Base-by-base conservation (phyloP, 2,329 filamentous ascomycete genomes). In the Colletotrichum costaricense region DNA sequence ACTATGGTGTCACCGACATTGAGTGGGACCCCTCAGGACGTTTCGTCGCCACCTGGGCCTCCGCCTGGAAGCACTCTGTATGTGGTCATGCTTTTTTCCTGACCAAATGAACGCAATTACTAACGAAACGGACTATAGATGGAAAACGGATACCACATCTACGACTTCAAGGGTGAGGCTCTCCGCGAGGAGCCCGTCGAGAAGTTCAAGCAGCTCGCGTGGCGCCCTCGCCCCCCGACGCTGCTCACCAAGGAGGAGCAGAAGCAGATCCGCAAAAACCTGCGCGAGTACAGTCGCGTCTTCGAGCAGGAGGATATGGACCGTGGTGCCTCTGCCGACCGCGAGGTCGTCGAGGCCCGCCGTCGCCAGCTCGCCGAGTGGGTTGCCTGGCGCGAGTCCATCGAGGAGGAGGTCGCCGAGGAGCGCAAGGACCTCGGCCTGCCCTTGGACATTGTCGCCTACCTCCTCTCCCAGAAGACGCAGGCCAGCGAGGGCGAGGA, bases 71-170 rank as follows among this genome's bases (percentile, higher is more conserved):
- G 85, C 96, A 98, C 84, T 89, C 93, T 78, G 95, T 98, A 93
- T 88, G 94, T 86, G 60, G 14, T 63, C 24, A 28, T n/a, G 30
- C 65, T 26, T 14, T 57, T 12, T 46, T 3, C n/a, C n/a, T 11
- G 9, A 28, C 1, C n/a, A 1, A 12, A 63, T 42, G 26, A 28
- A 16, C 9, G 58, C 8, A n/a, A 49, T 4, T 49, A 63, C 55
- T 65, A 11, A 55, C 77, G 80, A 78, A 81, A 46, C 19, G n/a
- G 67, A 58, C 35, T 42, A 62, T 80, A 98, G 94, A 98, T 98
- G 95, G 97, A 99, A 88, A 99, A 98, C 82, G 97, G 97, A 76
- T 99, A 98, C 88, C 96, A 98, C 84, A 87, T 99, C 75, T 98
- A 98, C 89, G 95, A 97, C 82, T 99, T 99, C 90, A 94, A 92